phyloP scores from a whole-genome alignment of 2,329 filamentous ascomycete species.

The Penicillium brasilianum region DNA sequence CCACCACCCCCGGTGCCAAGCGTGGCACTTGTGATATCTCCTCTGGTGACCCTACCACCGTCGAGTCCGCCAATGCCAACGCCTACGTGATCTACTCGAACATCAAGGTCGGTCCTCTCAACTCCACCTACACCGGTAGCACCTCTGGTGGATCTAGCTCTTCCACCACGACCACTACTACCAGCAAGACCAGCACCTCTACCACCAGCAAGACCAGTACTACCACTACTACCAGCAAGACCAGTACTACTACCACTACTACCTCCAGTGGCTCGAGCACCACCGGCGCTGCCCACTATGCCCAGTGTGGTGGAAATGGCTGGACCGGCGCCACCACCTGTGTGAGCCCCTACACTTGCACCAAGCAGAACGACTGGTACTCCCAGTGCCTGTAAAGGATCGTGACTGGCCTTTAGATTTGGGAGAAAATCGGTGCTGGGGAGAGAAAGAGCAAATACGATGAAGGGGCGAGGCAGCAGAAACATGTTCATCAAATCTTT shows the following conservation, averaged over 20 bases:
- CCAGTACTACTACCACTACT: constrained; percentile 16
- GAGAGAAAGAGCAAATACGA: background rate
- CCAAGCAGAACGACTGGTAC: constrained; percentile 42
- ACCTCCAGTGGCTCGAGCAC: constrained; percentile 12
- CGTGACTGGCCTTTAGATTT: background rate
- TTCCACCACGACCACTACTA: constrained; percentile 17
- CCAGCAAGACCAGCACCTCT: constrained; percentile 10
- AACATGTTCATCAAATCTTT: background rate
- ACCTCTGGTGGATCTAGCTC: constrained; percentile 10
- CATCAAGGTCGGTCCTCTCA: constrained; percentile 64
- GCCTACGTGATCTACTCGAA: constrained; percentile 63
- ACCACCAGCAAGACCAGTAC: too few relatives aligned
- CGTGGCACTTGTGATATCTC: constrained; percentile 61
- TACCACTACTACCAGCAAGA: constrained; percentile 14
- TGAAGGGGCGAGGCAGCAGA: background rate
- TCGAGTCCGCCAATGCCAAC: constrained; percentile 55
- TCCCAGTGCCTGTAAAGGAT: constrained; percentile 43
- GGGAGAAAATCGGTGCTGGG: background rate
- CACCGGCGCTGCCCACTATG: constrained; percentile 30
- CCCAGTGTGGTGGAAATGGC: constrained; percentile 42
- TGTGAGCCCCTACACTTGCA: constrained; percentile 41
- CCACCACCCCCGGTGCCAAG: constrained; percentile 53
- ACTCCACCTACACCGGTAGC: constrained; percentile 52
- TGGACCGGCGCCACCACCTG: constrained; percentile 44
- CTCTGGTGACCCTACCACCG: constrained; percentile 57